Percentiles rank a stretch among this genome's conserved stretches.
Evolutionary conservation across 2,329 filamentous ascomycete genomes (phyloP).

Genomic region (Phyllosticta citriasiana): DNA sequence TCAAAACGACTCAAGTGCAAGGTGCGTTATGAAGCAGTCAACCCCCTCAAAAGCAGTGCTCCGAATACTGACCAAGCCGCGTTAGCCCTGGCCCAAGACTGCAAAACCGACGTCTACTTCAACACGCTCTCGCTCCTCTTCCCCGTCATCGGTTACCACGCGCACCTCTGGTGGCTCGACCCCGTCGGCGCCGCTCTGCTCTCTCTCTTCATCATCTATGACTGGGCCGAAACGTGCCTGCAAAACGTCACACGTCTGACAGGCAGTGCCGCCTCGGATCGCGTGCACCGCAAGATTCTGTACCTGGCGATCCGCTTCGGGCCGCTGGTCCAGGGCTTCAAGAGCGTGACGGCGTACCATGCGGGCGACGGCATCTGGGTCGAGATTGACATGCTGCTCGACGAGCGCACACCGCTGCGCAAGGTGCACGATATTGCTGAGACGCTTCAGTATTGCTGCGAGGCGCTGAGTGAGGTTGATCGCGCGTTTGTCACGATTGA

Average conservation of each 20-base stretch:
- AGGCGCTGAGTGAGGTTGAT: conserved; percentile 43
- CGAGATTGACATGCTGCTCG: conserved; percentile 51
- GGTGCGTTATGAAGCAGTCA: conserved; percentile 43
- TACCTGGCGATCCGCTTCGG: conserved; percentile 50
- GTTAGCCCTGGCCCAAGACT: conserved; percentile 31
- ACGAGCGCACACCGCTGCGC: conserved; percentile 42
- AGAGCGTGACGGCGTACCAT: conserved; percentile 49
- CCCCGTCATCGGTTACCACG: conserved; percentile 49
- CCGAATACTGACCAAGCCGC: neutral
- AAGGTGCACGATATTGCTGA: conserved; percentile 51
- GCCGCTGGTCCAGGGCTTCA: conserved; percentile 44
- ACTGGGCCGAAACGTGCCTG: conserved; percentile 54
- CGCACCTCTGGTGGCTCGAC: conserved; percentile 58
- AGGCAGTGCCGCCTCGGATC: conserved; percentile 45
- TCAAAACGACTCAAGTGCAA: conserved; percentile 56
- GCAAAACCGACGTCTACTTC: conserved; percentile 55
- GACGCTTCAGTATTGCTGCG: conserved; percentile 53
- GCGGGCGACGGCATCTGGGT: conserved; percentile 54
- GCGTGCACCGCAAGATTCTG: conserved; percentile 46
- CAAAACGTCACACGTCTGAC: conserved; percentile 50
- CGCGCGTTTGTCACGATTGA: conserved; percentile 43
- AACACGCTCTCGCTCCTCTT: conserved; percentile 55
- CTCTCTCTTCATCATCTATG: conserved; percentile 58
- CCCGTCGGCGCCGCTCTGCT: conserved; percentile 51
- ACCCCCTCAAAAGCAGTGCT: neutral